Base-by-base conservation (phyloP, 345 rosid genomes). In the Pugionium cornutum region DNA sequence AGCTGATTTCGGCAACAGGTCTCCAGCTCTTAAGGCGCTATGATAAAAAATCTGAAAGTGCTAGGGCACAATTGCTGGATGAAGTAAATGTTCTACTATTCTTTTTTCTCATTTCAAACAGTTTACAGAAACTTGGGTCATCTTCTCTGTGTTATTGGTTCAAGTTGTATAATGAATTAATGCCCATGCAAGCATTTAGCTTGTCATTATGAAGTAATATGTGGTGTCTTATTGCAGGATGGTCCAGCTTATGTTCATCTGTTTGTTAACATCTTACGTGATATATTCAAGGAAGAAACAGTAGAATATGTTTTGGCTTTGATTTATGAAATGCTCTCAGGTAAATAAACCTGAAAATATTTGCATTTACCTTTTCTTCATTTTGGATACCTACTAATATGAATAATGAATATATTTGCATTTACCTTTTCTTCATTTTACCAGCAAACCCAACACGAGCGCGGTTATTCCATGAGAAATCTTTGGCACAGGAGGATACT, bases 251-350 rank as follows among this genome's bases (percentile, higher is more conserved):
- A 94, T 65, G 82, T 87, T 75, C 86, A 76, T 50, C 86, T 88
- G 32, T 94, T 94, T 83, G 95, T 88, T 72, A 79, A 73, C 83
- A 94, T 94, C 57, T 76, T 94, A 60, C 84, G 88, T 35, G 95
- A 94, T 57, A 91, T 91, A 54, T 82, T 73, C 70, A 94, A 94
- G 79, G 97, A 91, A 75, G 99, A 94, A 67, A 94, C 97, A 1
- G 91, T 94, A 43, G 99, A 94, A 73, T 91, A 94, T 94, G 95
- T 94, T 67, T 80, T 94, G 77, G 92, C 92, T 64, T 80, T 94
- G 74, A 78, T 91, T 75, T 96, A 85, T 80, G 92, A 94, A 76
- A 84, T 94, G 89, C 85, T 91, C 50, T 70, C 89, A 69, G 97
- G 97, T 90, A 76, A 34, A 9, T 53, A 3, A 53, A 6, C 29